phyloP scores from a whole-genome alignment of 2,329 filamentous ascomycete genomes.

The Fusarium praegraminearum region DNA sequence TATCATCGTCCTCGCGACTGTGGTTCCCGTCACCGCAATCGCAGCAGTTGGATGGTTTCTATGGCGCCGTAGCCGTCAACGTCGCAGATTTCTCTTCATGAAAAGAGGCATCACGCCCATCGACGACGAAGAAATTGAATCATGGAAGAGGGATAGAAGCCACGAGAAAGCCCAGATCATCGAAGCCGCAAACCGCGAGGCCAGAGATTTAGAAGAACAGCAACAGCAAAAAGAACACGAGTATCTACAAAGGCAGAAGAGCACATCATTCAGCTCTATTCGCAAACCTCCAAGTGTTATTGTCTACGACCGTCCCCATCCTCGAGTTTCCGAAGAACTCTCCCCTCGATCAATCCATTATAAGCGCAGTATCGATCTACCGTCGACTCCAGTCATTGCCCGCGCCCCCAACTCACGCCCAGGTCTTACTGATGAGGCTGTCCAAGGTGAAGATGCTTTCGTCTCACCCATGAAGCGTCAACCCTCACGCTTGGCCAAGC shows the following conservation, averaged over 20 bases:
- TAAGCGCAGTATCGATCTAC: conserved; percentile 60
- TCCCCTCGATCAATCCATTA: conserved; percentile 49
- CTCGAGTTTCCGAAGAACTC: conserved; percentile 48
- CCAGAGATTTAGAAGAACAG: conserved; percentile 23
- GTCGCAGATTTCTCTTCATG: conserved; percentile 57
- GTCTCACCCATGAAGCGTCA: conserved; percentile 65
- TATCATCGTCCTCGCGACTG: conserved; percentile 65
- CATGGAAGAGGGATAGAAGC: conserved; percentile 64
- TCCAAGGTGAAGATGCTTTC: conserved; percentile 72
- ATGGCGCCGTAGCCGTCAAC: conserved; percentile 54
- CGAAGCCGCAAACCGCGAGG: conserved; percentile 25
- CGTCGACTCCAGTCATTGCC: conserved; percentile 65
- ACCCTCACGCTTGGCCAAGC: conserved; percentile 66
- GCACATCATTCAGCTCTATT: conserved; percentile 51
- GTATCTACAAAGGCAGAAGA: conserved; percentile 48
- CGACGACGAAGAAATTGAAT: conserved; percentile 74
- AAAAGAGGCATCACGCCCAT: conserved; percentile 70
- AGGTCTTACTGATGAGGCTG: conserved; percentile 70
- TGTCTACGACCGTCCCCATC: conserved; percentile 59
- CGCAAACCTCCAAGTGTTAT: conserved; percentile 66
- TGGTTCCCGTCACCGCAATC: conserved; percentile 59
- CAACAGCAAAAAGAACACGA: conserved; percentile 26
- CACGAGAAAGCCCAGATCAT: conserved; percentile 50
- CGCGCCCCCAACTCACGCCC: conserved; percentile 71
- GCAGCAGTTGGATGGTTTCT: conserved; percentile 52